A percentile compares a stretch with the other conserved stretches of the same genome.
These are phyloP conservation scores for Ophiocytium majus DNA, from an alignment of 352 stramenopile genomes.

Conservation along the genomic window DNA sequence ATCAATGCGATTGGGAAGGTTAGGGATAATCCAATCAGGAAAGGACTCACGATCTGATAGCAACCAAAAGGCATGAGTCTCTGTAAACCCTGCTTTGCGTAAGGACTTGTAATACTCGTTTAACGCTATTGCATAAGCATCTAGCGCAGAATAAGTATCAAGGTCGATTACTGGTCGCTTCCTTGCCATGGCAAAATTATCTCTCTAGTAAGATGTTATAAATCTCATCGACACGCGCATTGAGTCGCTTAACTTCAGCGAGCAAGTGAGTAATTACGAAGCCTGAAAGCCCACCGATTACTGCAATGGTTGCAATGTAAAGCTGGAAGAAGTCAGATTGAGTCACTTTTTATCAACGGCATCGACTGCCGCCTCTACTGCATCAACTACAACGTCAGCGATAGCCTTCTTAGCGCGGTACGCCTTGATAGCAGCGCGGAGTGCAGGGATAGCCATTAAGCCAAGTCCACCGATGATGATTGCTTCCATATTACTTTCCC, in stretches of 20 bases:
- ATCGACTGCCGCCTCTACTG: slow-evolving; percentile 4
- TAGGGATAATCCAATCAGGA: background rate
- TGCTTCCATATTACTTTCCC: slow-evolving; percentile 17
- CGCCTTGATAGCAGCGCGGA: background rate
- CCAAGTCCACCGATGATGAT: background rate
- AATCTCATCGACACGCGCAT: slow-evolving; percentile 19
- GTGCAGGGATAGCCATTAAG: slow-evolving; percentile 5
- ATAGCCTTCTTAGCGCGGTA: slow-evolving; percentile 19
- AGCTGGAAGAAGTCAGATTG: background rate
- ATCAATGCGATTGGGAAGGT: background rate
- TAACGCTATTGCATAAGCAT: background rate
- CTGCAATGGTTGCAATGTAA: background rate
- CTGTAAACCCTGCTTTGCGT: background rate
- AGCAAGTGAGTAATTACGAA: slow-evolving; percentile 18
- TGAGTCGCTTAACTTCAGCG: slow-evolving; percentile 7
- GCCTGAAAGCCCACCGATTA: background rate
- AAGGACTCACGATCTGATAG: background rate
- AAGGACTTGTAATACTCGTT: background rate
- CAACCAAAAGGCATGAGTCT: too few species aligned
- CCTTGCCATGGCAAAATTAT: slow-evolving; percentile 15
- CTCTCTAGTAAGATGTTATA: slow-evolving; percentile 8
- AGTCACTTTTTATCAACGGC: slow-evolving; percentile 3
- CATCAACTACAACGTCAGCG: slow-evolving; percentile 5
- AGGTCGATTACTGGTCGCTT: slow-evolving; percentile 13
- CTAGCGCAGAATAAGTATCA: background rate